Evolutionary conservation across 768 basidiomycete genomes (phyloP).

Genomic region (Leccinum variicolor): DNA sequence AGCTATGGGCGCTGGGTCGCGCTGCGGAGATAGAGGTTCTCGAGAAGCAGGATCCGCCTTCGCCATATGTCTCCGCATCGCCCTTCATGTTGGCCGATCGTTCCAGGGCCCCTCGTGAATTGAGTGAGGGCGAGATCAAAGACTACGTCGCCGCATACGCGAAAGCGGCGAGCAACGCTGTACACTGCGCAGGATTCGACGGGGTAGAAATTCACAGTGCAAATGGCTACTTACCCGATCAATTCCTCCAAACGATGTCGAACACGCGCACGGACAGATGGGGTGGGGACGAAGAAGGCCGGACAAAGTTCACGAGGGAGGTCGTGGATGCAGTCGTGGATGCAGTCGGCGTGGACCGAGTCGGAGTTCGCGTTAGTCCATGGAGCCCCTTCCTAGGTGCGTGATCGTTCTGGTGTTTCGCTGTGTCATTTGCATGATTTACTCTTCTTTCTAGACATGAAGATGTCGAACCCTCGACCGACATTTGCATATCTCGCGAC

Average conservation of each 20-base stretch:
- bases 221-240: constrained; percentile 34
- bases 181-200: constrained; percentile 29
- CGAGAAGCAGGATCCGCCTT: constrained; percentile 23
- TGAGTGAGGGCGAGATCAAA: constrained; percentile 31
- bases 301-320: constrained; percentile 54
- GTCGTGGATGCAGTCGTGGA: constrained; percentile 24
- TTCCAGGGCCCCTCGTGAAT: constrained; percentile 12
- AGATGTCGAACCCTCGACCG: too few relatives aligned
- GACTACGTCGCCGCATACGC: constrained; percentile 24
- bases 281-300: constrained; percentile 40
- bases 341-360: constrained; percentile 50
- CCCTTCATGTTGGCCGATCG: constrained; percentile 19
- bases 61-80: constrained; percentile 35
- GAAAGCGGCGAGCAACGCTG: constrained; percentile 23
- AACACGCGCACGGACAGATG: not conserved
- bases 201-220: constrained; percentile 30
- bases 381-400: constrained; percentile 44
- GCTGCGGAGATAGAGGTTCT: constrained; percentile 35
- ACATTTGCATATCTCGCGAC: not conserved
- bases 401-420: not conserved
- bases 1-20: constrained; percentile 14
- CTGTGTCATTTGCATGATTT: not conserved
- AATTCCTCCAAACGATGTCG: not conserved
- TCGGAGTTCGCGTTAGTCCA: constrained; percentile 55
- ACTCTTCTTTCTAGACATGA: not conserved